A percentile compares a stretch with the other conserved stretches of the same genome.
Evolutionary conservation across 2,329 filamentous ascomycete genomes (phyloP).

Genomic region (Phaeosphaeria sp.): DNA sequence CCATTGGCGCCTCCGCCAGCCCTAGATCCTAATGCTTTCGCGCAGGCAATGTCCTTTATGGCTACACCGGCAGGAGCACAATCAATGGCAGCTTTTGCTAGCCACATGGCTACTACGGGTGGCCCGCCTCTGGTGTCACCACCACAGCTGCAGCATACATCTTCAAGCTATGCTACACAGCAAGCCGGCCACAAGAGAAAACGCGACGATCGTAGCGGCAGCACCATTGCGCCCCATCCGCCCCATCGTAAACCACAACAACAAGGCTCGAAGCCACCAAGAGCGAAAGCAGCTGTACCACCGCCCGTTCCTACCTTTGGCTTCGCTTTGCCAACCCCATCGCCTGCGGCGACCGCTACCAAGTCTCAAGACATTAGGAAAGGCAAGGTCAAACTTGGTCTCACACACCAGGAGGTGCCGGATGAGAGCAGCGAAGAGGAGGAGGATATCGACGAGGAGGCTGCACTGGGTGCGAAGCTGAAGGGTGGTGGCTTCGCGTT

Average conservation of each 20-base stretch:
- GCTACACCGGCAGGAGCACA: slow-evolving; percentile 36
- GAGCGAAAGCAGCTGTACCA: slow-evolving; percentile 40
- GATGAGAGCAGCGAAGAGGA: slow-evolving; percentile 63
- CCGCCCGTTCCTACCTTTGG: slow-evolving; percentile 48
- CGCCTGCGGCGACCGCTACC: slow-evolving; percentile 10
- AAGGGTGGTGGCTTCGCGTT: slow-evolving; percentile 64
- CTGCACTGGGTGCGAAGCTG: slow-evolving; percentile 46
- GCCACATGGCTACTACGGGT: slow-evolving; percentile 20
- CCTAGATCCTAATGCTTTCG: slow-evolving; percentile 31
- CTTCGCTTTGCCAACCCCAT: slow-evolving; percentile 35
- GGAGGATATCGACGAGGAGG: slow-evolving; percentile 75
- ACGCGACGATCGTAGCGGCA: slow-evolving; percentile 23
- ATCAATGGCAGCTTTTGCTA: slow-evolving; percentile 36
- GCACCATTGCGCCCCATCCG: slow-evolving; percentile 17
- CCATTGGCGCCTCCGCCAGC: slow-evolving; percentile 20
- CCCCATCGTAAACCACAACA: slow-evolving; percentile 16
- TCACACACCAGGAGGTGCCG: slow-evolving; percentile 67
- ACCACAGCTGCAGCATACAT: slow-evolving; percentile 6
- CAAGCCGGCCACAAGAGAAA: slow-evolving; percentile 41
- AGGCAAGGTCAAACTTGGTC: slow-evolving; percentile 72
- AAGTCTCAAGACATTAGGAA: slow-evolving; percentile 65
- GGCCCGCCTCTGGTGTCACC: slow-evolving; percentile 9
- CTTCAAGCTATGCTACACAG: slow-evolving; percentile 21
- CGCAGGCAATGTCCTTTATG: slow-evolving; percentile 40
- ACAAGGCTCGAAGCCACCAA: slow-evolving; percentile 36